Conservation (phyloP, 371 early-diverging fungal species). For the Syncephalastrum sp. region DNA sequence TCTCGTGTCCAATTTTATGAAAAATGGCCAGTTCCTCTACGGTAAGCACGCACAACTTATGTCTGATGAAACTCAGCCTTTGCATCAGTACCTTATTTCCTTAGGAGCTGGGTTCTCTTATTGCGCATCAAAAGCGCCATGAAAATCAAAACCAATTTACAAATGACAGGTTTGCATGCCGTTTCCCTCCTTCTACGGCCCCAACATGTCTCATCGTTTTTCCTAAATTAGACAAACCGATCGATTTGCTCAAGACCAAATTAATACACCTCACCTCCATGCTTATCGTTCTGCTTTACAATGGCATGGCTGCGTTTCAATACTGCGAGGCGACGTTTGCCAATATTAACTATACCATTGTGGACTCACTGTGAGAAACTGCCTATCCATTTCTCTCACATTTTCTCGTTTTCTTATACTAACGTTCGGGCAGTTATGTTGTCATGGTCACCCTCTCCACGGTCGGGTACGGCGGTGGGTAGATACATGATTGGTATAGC, state of each 20-base stretch:
- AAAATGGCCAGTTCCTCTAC: conserved; percentile 53
- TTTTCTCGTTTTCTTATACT: neutral
- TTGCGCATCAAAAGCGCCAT: conserved; percentile 58
- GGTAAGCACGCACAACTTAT: conserved; percentile 21
- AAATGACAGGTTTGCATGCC: conserved; percentile 38
- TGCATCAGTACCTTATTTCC: conserved; percentile 56
- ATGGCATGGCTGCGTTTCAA: conserved; percentile 69
- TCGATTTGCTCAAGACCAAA: conserved; percentile 60
- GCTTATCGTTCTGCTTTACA: conserved; percentile 64
- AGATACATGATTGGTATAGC: neutral
- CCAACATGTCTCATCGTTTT: neutral
- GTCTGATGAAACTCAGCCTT: neutral
- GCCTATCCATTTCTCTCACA: neutral
- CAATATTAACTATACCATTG: conserved; percentile 41
- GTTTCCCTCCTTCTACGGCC: neutral
- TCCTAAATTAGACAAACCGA: conserved; percentile 26
- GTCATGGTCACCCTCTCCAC: conserved; percentile 71
- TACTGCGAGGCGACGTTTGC: conserved; percentile 68
- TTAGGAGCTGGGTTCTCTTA: conserved; percentile 59
- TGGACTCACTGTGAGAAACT: conserved; percentile 43
- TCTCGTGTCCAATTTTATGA: conserved; percentile 48
- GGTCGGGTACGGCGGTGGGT: conserved; percentile 73
- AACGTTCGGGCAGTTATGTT: conserved; percentile 38
- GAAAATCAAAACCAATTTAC: conserved; percentile 56
- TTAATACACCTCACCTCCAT: conserved; percentile 62